Conservation (phyloP, 768 basidiomycete genomes). For the Lentinula edodes region DNA sequence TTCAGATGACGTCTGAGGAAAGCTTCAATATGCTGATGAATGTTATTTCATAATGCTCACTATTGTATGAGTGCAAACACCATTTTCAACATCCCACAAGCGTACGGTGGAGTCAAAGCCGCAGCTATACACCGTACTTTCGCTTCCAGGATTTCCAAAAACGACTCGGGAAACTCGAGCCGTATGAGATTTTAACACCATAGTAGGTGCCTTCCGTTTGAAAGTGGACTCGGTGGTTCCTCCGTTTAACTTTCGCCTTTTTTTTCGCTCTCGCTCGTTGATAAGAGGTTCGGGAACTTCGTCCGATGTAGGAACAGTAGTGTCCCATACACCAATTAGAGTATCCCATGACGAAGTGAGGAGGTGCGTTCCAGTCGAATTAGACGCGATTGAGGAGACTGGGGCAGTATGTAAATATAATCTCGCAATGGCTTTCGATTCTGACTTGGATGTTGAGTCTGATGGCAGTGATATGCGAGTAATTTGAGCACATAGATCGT, state of each 20-base stretch:
- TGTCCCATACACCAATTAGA: slow-evolving; percentile 79
- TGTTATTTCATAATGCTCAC: slow-evolving; percentile 33
- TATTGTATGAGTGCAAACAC: slow-evolving; percentile 64
- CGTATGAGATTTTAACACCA: slow-evolving; percentile 79
- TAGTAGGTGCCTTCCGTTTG: slow-evolving; percentile 61
- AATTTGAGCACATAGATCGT: slow-evolving; percentile 70
- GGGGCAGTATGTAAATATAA: slow-evolving; percentile 82
- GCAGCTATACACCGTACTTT: slow-evolving; percentile 57
- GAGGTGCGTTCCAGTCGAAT: slow-evolving; percentile 51
- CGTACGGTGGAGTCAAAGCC: slow-evolving; percentile 90
- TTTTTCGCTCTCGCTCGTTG: slow-evolving; percentile 46
- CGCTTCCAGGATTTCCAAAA: slow-evolving; percentile 36
- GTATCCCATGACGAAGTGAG: slow-evolving; percentile 88
- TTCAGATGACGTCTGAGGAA: slow-evolving; percentile 54
- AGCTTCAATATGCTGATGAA: background rate
- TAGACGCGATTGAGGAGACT: slow-evolving; percentile 63
- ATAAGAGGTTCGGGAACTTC: slow-evolving; percentile 47
- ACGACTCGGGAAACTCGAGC: slow-evolving; percentile 71
- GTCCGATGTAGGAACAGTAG: slow-evolving; percentile 52
- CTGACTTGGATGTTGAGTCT: slow-evolving; percentile 13
- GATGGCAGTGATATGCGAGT: slow-evolving; percentile 29
- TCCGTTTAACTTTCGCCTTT: slow-evolving; percentile 50
- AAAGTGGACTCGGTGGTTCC: slow-evolving; percentile 27
- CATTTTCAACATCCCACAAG: slow-evolving; percentile 80
- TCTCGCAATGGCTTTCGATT: slow-evolving; percentile 50